Base-by-base conservation (phyloP, 805 yeast genomes). In the Naumovozyma baii region DNA sequence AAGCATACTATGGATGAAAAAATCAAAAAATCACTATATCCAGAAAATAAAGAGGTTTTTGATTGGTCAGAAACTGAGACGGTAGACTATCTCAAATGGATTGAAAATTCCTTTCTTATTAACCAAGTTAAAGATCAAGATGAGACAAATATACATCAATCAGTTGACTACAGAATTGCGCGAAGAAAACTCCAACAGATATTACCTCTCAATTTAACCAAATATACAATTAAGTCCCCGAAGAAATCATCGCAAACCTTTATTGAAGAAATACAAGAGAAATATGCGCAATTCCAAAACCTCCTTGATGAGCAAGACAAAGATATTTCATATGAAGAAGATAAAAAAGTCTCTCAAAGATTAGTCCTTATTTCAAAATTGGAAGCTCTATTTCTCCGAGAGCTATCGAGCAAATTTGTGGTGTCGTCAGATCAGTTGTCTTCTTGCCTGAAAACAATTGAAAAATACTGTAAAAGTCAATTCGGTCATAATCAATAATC, bases 161-260 rank as follows among this genome's bases (percentile, higher is more conserved):
- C 49, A 3, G 47, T 60, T 25, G 64, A 60, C 42, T 51, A 56
- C 33, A 51, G 40, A 32, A 60, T 60, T 38, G 62, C 60, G 15
- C 45, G 41, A 30, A 49, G 57, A 36, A 56, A 54, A 41, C 45
- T 60, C 20, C 43, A 52, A 33, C 49, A 48, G 31, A 43, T 60
- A 13, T 43, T 60, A 31, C 62, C 62, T 10, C 18, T 52, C 13
- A 42, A 38, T 9, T 30, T 44, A 20, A 41, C 46, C 9, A 15
- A 39, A 7, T 34, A 19, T 4, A 33, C 14, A 18, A 30, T 13
- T 15, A 16, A 15, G 33, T 5, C 33, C 12, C 22, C 34, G 17
- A n/a, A n/a, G 5, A 29, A 26, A 30, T 25, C 22, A 34, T 36
- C 34, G 2, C n/a, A 30, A 5, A 22, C 55, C 5, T 48, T 40